These are phyloP conservation scores for Articulospora tetracladia DNA, from an alignment of 495 filamentous ascomycete genomes.

Conservation along the genomic window DNA sequence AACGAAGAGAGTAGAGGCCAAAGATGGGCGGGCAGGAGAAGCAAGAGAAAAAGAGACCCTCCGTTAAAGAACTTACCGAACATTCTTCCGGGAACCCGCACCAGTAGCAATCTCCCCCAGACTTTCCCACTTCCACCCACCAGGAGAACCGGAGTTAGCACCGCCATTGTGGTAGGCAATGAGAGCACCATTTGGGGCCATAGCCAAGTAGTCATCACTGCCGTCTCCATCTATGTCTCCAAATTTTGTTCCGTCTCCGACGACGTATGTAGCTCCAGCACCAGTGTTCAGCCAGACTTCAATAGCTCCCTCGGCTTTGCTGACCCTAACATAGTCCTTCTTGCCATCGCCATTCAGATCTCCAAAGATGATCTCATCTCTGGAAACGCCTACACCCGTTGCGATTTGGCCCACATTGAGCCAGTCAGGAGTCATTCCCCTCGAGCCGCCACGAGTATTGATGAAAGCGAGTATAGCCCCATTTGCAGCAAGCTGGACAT, in stretches of 20 bases:
- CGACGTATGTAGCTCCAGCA: constrained; percentile 17
- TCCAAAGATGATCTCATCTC: background rate
- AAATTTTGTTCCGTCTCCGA: constrained; percentile 18
- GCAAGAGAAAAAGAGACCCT: too few relatives aligned
- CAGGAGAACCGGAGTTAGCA: background rate
- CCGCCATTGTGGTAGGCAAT: constrained; percentile 10
- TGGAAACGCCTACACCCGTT: background rate
- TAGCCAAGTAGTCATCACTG: constrained; percentile 43
- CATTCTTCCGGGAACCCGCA: background rate
- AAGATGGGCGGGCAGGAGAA: too few relatives aligned
- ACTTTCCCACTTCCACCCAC: constrained; percentile 2
- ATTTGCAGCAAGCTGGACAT: background rate
- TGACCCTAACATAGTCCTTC: constrained; percentile 25
- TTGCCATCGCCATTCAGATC: constrained; percentile 19
- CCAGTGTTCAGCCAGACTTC: constrained; percentile 8
- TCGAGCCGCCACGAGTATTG: background rate
- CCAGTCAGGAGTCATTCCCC: background rate
- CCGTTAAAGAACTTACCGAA: constrained; percentile 5
- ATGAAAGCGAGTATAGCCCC: background rate
- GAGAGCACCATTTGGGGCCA: constrained; percentile 14
- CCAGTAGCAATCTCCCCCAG: constrained; percentile 11
- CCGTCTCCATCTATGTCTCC: constrained; percentile 26
- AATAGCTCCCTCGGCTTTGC: background rate
- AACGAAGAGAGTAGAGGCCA: too few relatives aligned
- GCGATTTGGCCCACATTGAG: constrained; percentile 1